Evolutionary conservation across 768 basidiomycete genomes (phyloP).

Genomic region (Royoungia palumana): DNA sequence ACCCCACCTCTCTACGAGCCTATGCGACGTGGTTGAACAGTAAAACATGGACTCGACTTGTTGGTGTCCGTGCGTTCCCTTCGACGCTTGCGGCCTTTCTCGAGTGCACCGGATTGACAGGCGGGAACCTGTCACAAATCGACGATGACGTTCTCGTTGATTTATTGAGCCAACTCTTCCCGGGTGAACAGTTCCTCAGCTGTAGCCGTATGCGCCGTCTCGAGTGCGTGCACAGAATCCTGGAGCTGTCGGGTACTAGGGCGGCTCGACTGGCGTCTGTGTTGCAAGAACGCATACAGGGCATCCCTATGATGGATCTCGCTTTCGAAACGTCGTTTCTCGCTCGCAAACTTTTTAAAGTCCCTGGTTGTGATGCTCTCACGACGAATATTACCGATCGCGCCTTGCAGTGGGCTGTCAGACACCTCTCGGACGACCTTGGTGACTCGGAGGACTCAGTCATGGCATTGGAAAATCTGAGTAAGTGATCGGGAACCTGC

Average conservation of each 20-base stretch:
- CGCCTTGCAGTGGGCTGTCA: constrained; percentile 53
- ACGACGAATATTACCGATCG: constrained; percentile 39
- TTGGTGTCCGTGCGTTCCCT: constrained; percentile 30
- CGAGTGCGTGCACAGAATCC: constrained; percentile 31
- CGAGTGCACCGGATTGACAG: constrained; percentile 33
- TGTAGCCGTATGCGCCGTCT: neutral
- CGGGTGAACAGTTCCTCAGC: neutral
- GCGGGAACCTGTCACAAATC: constrained; percentile 17
- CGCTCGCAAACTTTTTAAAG: constrained; percentile 27
- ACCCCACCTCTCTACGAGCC: constrained; percentile 20
- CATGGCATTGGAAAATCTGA: constrained; percentile 33
- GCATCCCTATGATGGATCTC: constrained; percentile 23
- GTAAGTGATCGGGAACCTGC: constrained; percentile 27
- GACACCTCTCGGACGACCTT: constrained; percentile 38
- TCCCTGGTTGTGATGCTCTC: constrained; percentile 24
- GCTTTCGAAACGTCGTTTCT: constrained; percentile 32
- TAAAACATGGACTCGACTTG: constrained; percentile 11
- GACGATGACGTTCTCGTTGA: constrained; percentile 29
- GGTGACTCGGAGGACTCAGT: constrained; percentile 19
- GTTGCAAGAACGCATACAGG: constrained; percentile 29
- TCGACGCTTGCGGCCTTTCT: constrained; percentile 45
- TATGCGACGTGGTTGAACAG: constrained; percentile 42
- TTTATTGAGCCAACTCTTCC: constrained; percentile 28
- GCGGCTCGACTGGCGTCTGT: constrained; percentile 13
- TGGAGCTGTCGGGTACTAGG: constrained; percentile 24